These are phyloP conservation scores for Xylaria sp. DNA, from an alignment of 2,329 filamentous ascomycete species.

Conservation along the genomic window DNA sequence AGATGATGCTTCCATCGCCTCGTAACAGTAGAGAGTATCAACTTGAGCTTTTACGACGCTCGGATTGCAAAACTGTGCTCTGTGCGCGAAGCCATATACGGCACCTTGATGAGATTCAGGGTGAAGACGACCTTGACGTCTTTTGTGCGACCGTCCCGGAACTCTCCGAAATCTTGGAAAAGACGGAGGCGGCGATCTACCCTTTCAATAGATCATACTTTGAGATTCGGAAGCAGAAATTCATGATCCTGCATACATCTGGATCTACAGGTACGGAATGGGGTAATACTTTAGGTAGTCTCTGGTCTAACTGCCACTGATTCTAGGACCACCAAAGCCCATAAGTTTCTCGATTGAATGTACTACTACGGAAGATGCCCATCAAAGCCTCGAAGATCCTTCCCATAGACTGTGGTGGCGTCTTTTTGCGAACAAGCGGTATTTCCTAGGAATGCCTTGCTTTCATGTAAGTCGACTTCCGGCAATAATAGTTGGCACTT, in stretches of 20 bases:
- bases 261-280: conserved; percentile 21
- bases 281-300: no score
- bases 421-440: conserved; percentile 18
- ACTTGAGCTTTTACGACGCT: conserved; percentile 17
- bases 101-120: conserved; percentile 18
- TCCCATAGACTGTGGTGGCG: conserved; percentile 22
- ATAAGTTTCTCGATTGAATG: conserved; percentile 22
- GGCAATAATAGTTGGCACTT: background rate
- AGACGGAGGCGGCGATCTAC: background rate
- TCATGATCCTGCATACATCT: conserved; percentile 24
- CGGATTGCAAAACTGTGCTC: conserved; percentile 12
- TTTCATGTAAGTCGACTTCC: conserved; percentile 12
- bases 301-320: background rate
- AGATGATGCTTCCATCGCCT: conserved; percentile 25
- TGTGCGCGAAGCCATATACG: conserved; percentile 17
- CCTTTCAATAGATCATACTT: conserved; percentile 16
- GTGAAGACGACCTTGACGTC: conserved; percentile 15
- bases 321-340: conserved; percentile 20
- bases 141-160: conserved; percentile 15
- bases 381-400: conserved; percentile 24
- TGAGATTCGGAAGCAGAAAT: conserved; percentile 16
- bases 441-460: conserved; percentile 24
- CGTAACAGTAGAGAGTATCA: conserved; percentile 23
- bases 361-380: conserved; percentile 19
- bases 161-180: conserved; percentile 13